Conservation (phyloP, 352 stramenopile genomes). For the Globisporangium lucens region DNA sequence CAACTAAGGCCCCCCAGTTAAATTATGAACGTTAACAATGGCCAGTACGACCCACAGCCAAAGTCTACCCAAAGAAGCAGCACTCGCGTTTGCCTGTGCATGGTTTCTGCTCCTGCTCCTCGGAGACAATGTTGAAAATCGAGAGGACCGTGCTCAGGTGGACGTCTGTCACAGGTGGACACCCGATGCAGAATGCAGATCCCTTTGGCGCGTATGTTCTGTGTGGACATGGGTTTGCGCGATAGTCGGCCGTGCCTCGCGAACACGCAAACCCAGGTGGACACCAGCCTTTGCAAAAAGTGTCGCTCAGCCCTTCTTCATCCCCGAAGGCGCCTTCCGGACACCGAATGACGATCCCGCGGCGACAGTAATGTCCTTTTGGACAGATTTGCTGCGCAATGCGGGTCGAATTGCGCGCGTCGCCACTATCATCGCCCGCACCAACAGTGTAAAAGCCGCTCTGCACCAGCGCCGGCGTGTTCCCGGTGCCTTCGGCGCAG, state of each 20-base stretch:
- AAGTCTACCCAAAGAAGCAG: constrained; percentile 40
- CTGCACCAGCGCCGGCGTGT: constrained; percentile 34
- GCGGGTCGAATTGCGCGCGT: constrained; percentile 54
- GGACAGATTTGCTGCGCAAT: constrained; percentile 49
- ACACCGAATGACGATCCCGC: constrained; percentile 63
- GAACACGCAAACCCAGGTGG: constrained; percentile 67
- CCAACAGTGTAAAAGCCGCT: constrained; percentile 55
- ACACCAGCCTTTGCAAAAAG: constrained; percentile 64
- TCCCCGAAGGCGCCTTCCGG: constrained; percentile 66
- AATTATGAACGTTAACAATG: too few species aligned
- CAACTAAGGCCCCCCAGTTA: too few species aligned
- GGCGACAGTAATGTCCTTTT: constrained; percentile 64
- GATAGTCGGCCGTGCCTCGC: constrained; percentile 46
- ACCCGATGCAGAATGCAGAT: constrained; percentile 40
- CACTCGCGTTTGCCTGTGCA: constrained; percentile 42
- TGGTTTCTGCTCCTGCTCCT: constrained; percentile 15
- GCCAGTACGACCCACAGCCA: too few species aligned
- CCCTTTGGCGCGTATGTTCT: constrained; percentile 48
- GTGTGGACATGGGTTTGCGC: constrained; percentile 30
- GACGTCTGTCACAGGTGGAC: constrained; percentile 24
- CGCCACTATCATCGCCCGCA: constrained; percentile 29
- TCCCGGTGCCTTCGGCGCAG: constrained; percentile 55
- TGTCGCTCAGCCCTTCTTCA: constrained; percentile 38
- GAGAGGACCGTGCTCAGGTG: constrained; percentile 23
- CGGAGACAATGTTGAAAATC: constrained; percentile 20